phyloP scores from a whole-genome alignment of 2,329 filamentous ascomycete species.

The Neonectria faginata region DNA sequence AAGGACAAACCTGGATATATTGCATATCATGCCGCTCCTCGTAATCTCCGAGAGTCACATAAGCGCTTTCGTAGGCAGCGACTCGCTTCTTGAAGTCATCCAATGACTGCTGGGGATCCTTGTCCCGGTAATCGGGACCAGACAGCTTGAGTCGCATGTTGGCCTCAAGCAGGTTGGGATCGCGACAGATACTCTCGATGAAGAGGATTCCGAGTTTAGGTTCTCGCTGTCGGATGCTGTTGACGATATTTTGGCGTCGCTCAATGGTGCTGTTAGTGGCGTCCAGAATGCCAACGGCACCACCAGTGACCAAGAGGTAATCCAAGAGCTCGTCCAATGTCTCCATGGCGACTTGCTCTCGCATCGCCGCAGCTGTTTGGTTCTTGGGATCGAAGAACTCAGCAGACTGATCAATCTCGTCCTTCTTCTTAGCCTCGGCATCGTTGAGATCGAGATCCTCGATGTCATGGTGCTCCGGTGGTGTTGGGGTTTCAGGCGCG shows the following conservation, averaged over 20 bases:
- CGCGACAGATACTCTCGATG: slow-evolving; percentile 92
- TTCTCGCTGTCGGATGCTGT: slow-evolving; percentile 83
- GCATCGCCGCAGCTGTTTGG: slow-evolving; percentile 80
- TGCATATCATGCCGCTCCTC: slow-evolving; percentile 93
- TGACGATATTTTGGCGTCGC: slow-evolving; percentile 84
- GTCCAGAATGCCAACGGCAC: slow-evolving; percentile 94
- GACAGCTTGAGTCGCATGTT: slow-evolving; percentile 98
- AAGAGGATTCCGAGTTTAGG: slow-evolving; percentile 93
- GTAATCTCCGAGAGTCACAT: slow-evolving; percentile 88
- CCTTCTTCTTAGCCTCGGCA: slow-evolving; percentile 42
- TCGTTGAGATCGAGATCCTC: slow-evolving; percentile 53
- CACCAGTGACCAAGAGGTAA: slow-evolving; percentile 84
- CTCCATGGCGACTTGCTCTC: slow-evolving; percentile 92
- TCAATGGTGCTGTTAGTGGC: slow-evolving; percentile 96
- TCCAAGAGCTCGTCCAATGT: slow-evolving; percentile 93
- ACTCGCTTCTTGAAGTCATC: slow-evolving; percentile 94
- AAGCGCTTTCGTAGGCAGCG: slow-evolving; percentile 92
- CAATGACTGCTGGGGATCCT: slow-evolving; percentile 86
- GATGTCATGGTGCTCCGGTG: slow-evolving; percentile 51
- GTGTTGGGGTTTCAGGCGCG: slow-evolving; percentile 48
- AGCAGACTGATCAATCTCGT: slow-evolving; percentile 85
- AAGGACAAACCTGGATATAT: slow-evolving; percentile 77
- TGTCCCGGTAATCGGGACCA: slow-evolving; percentile 94
- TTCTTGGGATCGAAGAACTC: slow-evolving; percentile 95
- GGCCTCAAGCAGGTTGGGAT: slow-evolving; percentile 85